Percentiles rank a stretch among this genome's conserved stretches.
Evolutionary conservation across 768 basidiomycete genomes (phyloP).

Genomic region (Astraeus odoratus): DNA sequence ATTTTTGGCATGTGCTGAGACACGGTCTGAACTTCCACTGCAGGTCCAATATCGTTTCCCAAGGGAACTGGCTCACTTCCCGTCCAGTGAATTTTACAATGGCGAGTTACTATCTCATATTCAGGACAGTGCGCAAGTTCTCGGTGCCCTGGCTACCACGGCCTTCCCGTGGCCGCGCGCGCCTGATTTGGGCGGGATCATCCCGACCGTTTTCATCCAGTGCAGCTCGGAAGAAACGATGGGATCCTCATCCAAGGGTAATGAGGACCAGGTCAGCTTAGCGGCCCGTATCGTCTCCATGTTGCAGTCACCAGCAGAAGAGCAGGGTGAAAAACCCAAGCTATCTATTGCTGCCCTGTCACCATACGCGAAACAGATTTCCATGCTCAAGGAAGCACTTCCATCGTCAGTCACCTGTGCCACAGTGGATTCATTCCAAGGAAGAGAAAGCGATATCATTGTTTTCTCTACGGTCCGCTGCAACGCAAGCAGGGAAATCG

Average conservation of each 20-base stretch:
- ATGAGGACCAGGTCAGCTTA: conserved; percentile 49
- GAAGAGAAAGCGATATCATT: conserved; percentile 60
- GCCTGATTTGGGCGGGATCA: conserved; percentile 18
- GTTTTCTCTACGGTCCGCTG: conserved; percentile 60
- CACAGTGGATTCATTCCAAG: conserved; percentile 47
- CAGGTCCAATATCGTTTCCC: conserved; percentile 64
- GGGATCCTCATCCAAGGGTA: conserved; percentile 55
- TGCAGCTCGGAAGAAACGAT: conserved; percentile 53
- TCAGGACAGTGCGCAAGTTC: conserved; percentile 27
- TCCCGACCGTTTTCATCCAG: conserved; percentile 53
- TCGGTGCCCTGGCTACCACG: conserved; percentile 32
- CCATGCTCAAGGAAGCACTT: conserved; percentile 36
- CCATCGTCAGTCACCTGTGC: conserved; percentile 16
- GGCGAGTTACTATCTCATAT: conserved; percentile 44
- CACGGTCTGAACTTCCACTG: background rate
- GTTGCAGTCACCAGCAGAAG: conserved; percentile 20
- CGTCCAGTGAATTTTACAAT: conserved; percentile 59
- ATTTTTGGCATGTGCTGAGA: background rate
- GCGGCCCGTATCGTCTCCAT: conserved; percentile 41
- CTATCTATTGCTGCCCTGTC: conserved; percentile 28
- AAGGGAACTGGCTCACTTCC: conserved; percentile 48
- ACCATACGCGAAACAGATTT: conserved; percentile 54
- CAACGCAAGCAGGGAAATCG: conserved; percentile 53
- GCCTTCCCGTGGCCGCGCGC: conserved; percentile 53
- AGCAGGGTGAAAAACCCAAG: background rate